A percentile compares a stretch with the other conserved stretches of the same genome.
These are phyloP conservation scores for Plantago elongata DNA, from an alignment of 257 asterid genomes.

Conservation along the genomic window DNA sequence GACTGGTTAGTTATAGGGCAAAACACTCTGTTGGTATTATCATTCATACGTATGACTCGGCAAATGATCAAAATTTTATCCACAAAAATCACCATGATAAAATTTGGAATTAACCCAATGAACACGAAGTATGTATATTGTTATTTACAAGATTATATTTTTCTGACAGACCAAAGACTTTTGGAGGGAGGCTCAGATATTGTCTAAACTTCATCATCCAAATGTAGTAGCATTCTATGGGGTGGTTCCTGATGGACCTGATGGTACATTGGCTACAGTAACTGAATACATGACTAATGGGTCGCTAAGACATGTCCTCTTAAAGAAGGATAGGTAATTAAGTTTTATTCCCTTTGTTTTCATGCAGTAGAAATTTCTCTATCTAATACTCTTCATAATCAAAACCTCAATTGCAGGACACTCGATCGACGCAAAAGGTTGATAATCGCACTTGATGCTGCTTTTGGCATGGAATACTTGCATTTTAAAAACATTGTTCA, in stretches of 20 bases:
- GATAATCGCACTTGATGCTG: slow-evolving; percentile 75
- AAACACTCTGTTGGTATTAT: no score
- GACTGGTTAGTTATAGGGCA: slow-evolving; percentile 32
- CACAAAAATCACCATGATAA: neutral
- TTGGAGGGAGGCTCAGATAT: slow-evolving; percentile 92
- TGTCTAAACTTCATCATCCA: slow-evolving; percentile 85
- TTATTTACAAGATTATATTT: neutral
- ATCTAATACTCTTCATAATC: neutral
- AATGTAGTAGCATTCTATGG: slow-evolving; percentile 87
- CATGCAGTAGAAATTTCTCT: neutral
- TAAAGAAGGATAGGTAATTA: slow-evolving; percentile 59
- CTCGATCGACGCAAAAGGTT: slow-evolving; percentile 64
- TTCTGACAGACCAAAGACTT: slow-evolving; percentile 60
- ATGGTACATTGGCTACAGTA: slow-evolving; percentile 76
- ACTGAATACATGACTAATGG: slow-evolving; percentile 84
- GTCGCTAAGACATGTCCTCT: slow-evolving; percentile 63
- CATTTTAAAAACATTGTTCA: slow-evolving; percentile 76
- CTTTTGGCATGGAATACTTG: slow-evolving; percentile 90
- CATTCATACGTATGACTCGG: neutral
- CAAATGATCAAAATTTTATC: neutral
- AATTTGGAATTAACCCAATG: neutral
- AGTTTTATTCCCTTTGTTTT: slow-evolving; percentile 15
- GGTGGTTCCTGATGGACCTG: slow-evolving; percentile 87
- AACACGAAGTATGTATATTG: neutral
- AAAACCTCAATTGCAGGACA: slow-evolving; percentile 32